These are phyloP conservation scores for Phytophthora meadii DNA, from an alignment of 352 stramenopile species.

Conservation along the genomic window DNA sequence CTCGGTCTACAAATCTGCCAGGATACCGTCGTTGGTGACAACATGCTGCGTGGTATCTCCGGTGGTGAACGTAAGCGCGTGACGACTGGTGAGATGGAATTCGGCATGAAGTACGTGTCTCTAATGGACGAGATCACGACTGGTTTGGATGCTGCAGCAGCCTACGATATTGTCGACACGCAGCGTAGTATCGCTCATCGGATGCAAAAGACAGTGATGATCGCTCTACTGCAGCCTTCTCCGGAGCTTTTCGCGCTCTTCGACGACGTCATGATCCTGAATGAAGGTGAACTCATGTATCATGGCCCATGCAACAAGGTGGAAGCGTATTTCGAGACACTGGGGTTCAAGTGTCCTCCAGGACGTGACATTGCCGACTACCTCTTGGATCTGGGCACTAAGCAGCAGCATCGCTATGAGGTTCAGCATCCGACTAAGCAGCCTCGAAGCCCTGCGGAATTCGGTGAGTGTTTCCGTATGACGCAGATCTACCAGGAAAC, in stretches of 20 bases:
- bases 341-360: conserved; percentile 37
- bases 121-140: conserved; percentile 56
- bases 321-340: conserved; percentile 39
- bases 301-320: conserved; percentile 33
- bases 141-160: conserved; percentile 28
- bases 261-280: conserved; percentile 25
- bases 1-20: conserved; percentile 21
- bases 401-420: conserved; percentile 32
- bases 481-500: conserved; percentile 25
- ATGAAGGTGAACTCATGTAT: conserved; percentile 24
- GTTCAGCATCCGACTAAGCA: conserved; percentile 9
- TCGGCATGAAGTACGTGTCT: conserved; percentile 20
- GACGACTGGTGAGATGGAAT: conserved; percentile 16
- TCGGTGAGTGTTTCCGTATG: conserved; percentile 35
- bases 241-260: conserved; percentile 20
- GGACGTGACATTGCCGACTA: conserved; percentile 40
- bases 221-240: conserved; percentile 19
- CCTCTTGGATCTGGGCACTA: conserved; percentile 41
- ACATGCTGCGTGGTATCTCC: conserved; percentile 83
- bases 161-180: conserved; percentile 19
- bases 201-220: conserved; percentile 23
- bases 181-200: conserved; percentile 17
- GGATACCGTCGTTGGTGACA: conserved; percentile 51
- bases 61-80: conserved; percentile 59
- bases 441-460: conserved; percentile 31